These are phyloP conservation scores for Teunomyces lycoperdinae DNA, from an alignment of 805 yeast species.

Conservation along the genomic window DNA sequence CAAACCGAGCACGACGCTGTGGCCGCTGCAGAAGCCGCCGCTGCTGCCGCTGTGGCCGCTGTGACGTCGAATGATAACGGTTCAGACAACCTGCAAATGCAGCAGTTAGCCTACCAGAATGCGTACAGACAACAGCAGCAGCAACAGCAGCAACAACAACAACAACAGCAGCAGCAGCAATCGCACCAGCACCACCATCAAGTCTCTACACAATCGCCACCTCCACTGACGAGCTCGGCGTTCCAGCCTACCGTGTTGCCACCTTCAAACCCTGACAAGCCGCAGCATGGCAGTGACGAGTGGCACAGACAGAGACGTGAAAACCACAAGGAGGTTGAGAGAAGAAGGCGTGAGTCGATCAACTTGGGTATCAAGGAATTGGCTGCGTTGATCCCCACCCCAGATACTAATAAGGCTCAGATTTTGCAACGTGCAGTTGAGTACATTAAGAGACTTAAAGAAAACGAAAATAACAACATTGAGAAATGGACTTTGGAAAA, in stretches of 20 bases:
- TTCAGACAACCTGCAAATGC: slow-evolving; percentile 15
- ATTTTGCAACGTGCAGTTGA: slow-evolving; percentile 86
- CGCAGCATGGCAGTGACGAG: slow-evolving; percentile 73
- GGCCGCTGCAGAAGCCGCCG: slow-evolving; percentile 27
- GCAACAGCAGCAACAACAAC: slow-evolving; percentile 20
- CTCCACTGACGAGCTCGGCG: slow-evolving; percentile 6
- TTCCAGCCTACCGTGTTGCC: slow-evolving; percentile 38
- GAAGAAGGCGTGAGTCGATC: slow-evolving; percentile 86
- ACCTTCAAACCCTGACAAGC: slow-evolving; percentile 37
- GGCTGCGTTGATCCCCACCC: slow-evolving; percentile 73
- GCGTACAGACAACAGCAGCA: slow-evolving; percentile 18
- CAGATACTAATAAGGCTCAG: slow-evolving; percentile 87
- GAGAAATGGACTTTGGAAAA: slow-evolving; percentile 96
- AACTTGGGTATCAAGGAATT: slow-evolving; percentile 83
- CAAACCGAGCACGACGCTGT: slow-evolving; percentile 19
- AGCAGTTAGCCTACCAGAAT: slow-evolving; percentile 16
- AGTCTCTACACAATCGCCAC: slow-evolving; percentile 10
- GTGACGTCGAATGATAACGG: slow-evolving; percentile 9
- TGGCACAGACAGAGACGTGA: slow-evolving; percentile 82
- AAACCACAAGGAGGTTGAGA: slow-evolving; percentile 93
- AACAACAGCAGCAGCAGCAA: slow-evolving; percentile 2
- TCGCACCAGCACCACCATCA: slow-evolving; percentile 9
- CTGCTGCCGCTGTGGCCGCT: slow-evolving; percentile 26
- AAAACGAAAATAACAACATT: slow-evolving; percentile 81
- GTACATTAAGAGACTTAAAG: slow-evolving; percentile 84